Evolutionary conservation across 2,329 filamentous ascomycete genomes (phyloP).

Genomic region (Fragosphaeria purpurea): DNA sequence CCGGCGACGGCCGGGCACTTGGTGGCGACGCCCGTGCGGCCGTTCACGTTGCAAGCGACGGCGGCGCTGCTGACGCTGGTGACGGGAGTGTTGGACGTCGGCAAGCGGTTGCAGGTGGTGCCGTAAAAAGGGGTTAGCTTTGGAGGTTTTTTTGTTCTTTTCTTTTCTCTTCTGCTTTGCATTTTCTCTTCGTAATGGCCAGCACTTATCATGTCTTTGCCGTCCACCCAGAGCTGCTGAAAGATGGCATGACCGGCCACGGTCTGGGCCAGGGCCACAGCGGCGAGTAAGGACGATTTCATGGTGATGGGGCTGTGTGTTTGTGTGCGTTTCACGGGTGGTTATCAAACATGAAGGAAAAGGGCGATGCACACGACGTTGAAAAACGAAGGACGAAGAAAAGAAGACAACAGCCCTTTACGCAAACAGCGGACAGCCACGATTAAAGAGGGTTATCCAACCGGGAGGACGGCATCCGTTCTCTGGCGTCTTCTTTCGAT

Average conservation of each 20-base stretch:
- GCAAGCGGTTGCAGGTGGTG: slow-evolving; percentile 36
- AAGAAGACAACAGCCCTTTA: too few relatives aligned
- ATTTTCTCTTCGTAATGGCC: not conserved
- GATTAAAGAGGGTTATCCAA: too few relatives aligned
- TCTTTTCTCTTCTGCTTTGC: too few relatives aligned
- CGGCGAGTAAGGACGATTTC: slow-evolving; percentile 24
- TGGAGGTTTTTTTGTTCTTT: too few relatives aligned
- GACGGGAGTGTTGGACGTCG: slow-evolving; percentile 37
- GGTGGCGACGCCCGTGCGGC: slow-evolving; percentile 20
- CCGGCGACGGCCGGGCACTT: slow-evolving; percentile 36
- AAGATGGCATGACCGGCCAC: slow-evolving; percentile 39
- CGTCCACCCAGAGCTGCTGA: slow-evolving; percentile 39
- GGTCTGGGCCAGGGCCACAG: slow-evolving; percentile 23
- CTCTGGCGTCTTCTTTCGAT: too few relatives aligned
- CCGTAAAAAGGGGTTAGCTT: slow-evolving; percentile 20
- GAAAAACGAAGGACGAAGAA: too few relatives aligned
- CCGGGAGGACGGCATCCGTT: too few relatives aligned
- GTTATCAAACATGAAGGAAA: too few relatives aligned
- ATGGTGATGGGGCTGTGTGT: slow-evolving; percentile 17
- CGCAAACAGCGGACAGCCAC: too few relatives aligned
- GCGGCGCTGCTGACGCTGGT: slow-evolving; percentile 22
- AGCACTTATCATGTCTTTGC: slow-evolving; percentile 28
- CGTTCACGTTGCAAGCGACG: slow-evolving; percentile 29
- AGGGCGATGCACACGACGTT: too few relatives aligned
- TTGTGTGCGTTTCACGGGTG: too few relatives aligned